Evolutionary conservation across 805 yeast species (phyloP).

Genomic region (Yamadazyma tumulicola): DNA sequence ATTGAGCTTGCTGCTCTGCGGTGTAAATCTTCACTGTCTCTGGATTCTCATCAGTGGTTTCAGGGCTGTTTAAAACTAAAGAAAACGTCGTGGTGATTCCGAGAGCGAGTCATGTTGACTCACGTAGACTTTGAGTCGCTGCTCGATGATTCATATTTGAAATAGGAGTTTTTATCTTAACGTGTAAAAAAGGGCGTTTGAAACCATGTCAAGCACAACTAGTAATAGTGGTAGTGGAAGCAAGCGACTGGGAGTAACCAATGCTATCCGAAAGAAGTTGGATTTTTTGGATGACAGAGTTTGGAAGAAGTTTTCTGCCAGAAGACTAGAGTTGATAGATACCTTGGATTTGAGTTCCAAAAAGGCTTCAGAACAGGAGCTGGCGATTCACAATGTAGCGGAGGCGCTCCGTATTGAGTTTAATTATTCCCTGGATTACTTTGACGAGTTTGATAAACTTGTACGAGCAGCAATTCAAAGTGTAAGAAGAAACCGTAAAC

Average conservation of each 20-base stretch:
- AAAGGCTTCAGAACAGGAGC: constrained; percentile 93
- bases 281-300: constrained; percentile 74
- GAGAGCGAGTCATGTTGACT: too few relatives aligned
- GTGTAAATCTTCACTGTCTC: too few relatives aligned
- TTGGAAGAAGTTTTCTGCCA: constrained; percentile 90
- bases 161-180: too few relatives aligned
- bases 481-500: constrained; percentile 80
- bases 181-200: too few relatives aligned
- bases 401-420: constrained; percentile 74
- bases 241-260: constrained; percentile 46
- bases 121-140: too few relatives aligned
- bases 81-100: too few relatives aligned
- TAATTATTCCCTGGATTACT: constrained; percentile 54
- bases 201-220: too few relatives aligned
- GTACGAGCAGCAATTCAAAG: constrained; percentile 94
- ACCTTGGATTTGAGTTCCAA: constrained; percentile 56
- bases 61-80: too few relatives aligned
- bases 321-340: constrained; percentile 86
- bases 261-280: constrained; percentile 56
- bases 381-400: constrained; percentile 75
- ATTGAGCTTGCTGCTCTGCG: too few relatives aligned
- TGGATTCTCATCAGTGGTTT: too few relatives aligned
- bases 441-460: constrained; percentile 78
- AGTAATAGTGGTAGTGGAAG: too few relatives aligned
- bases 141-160: too few relatives aligned